A percentile compares a stretch with the other conserved stretches of the same genome.
Conservation (phyloP, 1,284 basidiomycete genomes). For the Rhodotorula sp. region DNA sequence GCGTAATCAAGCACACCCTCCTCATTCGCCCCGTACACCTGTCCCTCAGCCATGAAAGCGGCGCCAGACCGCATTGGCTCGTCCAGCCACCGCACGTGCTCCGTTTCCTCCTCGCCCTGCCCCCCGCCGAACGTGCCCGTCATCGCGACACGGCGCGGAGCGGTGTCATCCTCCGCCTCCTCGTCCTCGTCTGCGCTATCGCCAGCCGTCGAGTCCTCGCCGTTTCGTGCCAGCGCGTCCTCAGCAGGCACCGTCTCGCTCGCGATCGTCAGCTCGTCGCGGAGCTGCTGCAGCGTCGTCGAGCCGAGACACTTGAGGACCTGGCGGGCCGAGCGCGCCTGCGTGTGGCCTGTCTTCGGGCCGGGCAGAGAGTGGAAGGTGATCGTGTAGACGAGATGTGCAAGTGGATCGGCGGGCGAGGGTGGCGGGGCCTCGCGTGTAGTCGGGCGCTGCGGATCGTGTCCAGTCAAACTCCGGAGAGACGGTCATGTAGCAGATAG, state of each 20-base stretch:
- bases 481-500: too few species aligned
- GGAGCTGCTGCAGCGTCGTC: slow-evolving; percentile 27
- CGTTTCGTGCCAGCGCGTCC: neutral
- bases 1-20: slow-evolving; percentile 22
- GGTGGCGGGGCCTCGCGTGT: neutral
- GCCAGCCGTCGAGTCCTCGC: neutral
- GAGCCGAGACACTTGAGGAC: slow-evolving; percentile 17
- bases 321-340: neutral
- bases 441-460: neutral
- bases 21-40: slow-evolving; percentile 23
- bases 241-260: slow-evolving; percentile 24
- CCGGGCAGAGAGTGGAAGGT: slow-evolving; percentile 9
- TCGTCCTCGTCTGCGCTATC: neutral
- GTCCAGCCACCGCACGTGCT: neutral
- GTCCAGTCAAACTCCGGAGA: neutral
- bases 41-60: slow-evolving; percentile 23
- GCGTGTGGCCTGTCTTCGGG: too few species aligned
- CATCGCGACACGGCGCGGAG: neutral
- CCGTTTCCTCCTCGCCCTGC: neutral
- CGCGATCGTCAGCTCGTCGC: slow-evolving; percentile 7
- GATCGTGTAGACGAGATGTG: slow-evolving; percentile 12
- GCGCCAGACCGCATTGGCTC: slow-evolving; percentile 13
- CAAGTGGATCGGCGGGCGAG: slow-evolving; percentile 1
- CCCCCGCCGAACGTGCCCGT: slow-evolving; percentile 3
- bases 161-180: neutral